Evolutionary conservation across 2,329 filamentous ascomycete species (phyloP).

Genomic region (Cladosporium austrohemisphaericum): DNA sequence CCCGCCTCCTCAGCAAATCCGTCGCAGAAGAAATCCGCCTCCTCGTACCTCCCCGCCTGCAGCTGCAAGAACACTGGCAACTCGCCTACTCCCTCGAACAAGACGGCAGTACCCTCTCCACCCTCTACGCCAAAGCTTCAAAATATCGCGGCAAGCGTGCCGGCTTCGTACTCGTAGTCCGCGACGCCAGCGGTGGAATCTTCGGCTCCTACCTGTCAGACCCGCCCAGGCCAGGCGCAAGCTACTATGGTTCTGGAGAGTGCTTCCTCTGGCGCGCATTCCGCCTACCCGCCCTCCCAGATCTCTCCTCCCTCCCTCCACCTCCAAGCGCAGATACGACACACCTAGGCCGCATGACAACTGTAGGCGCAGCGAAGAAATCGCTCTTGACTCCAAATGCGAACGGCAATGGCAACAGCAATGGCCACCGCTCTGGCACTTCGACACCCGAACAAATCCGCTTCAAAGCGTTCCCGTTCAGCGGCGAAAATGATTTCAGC

Average conservation of each 20-base stretch:
- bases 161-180: slow-evolving; percentile 85
- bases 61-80: slow-evolving; percentile 82
- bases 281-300: slow-evolving; percentile 55
- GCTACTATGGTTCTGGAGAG: slow-evolving; percentile 94
- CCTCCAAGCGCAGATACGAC: slow-evolving; percentile 67
- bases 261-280: slow-evolving; percentile 87
- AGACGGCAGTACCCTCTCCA: slow-evolving; percentile 81
- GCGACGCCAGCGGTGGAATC: slow-evolving; percentile 69
- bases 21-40: slow-evolving; percentile 91
- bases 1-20: slow-evolving; percentile 64
- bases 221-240: slow-evolving; percentile 70
- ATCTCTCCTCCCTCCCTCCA: slow-evolving; percentile 59
- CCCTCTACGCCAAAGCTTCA: slow-evolving; percentile 77
- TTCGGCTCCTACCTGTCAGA: slow-evolving; percentile 96
- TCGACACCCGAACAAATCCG: slow-evolving; percentile 70
- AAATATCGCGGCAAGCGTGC: slow-evolving; percentile 64
- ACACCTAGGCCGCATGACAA: slow-evolving; percentile 59
- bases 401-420: slow-evolving; percentile 12
- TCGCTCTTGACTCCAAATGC: slow-evolving; percentile 20
- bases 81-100: slow-evolving; percentile 87
- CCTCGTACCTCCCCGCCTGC: slow-evolving; percentile 78
- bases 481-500: slow-evolving; percentile 92
- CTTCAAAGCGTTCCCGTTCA: slow-evolving; percentile 97
- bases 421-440: slow-evolving; percentile 23
- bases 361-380: slow-evolving; percentile 38